phyloP scores from a whole-genome alignment of 1,139 yeast species.

The Lodderomyces parapsilosis region DNA sequence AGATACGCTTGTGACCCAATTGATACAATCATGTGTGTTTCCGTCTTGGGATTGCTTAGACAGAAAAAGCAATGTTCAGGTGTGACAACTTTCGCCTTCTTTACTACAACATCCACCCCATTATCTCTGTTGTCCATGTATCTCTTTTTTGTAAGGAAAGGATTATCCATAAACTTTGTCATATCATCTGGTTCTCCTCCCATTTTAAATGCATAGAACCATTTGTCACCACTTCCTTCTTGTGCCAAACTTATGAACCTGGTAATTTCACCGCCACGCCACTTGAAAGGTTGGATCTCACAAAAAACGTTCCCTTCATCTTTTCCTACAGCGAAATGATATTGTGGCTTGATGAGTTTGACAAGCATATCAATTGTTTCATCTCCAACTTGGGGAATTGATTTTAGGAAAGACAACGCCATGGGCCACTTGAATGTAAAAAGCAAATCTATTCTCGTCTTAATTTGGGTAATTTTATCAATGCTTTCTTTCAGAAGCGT shows the following conservation, averaged over 20 bases:
- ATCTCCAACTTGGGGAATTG: conserved; percentile 37
- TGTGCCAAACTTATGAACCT: conserved; percentile 65
- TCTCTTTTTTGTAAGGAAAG: conserved; percentile 27
- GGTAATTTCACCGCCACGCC: conserved; percentile 45
- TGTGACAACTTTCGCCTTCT: conserved; percentile 36
- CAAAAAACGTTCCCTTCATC: conserved; percentile 43
- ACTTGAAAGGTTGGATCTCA: conserved; percentile 59
- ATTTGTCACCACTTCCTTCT: conserved; percentile 56
- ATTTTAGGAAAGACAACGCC: conserved; percentile 38
- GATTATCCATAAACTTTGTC: conserved; percentile 28
- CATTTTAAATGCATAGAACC: conserved; percentile 70
- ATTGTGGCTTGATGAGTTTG: conserved; percentile 50
- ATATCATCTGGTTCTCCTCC: conserved; percentile 12
- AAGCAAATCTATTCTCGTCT: conserved; percentile 48
- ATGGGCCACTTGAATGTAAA: conserved; percentile 64
- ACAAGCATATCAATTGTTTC: conserved; percentile 48
- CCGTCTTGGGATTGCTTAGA: conserved; percentile 74
- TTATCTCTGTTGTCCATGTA: conserved; percentile 12
- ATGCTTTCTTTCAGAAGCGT: conserved; percentile 18
- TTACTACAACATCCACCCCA: conserved; percentile 9
- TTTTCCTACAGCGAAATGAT: conserved; percentile 61
- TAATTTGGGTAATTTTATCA: conserved; percentile 16
- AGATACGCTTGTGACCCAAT: conserved; percentile 67
- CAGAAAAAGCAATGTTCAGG: conserved; percentile 80
- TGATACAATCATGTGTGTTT: conserved; percentile 76